Conservation (phyloP, 306 rosid species). For the Rosa lucieae region DNA sequence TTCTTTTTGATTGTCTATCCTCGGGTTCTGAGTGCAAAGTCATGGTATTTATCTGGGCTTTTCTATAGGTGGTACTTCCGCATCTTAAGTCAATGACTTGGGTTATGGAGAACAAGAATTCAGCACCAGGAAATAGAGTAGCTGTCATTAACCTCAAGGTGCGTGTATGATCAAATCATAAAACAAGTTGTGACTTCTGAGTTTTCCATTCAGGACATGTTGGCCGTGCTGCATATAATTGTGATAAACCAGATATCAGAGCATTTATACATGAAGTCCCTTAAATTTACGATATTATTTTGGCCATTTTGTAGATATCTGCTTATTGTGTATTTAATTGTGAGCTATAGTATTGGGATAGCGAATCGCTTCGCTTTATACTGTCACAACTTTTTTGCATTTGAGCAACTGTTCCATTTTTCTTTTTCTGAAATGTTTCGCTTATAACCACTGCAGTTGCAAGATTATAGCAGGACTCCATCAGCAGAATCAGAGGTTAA, state of each 20-base stretch:
- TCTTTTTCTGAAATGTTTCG: conserved; percentile 12
- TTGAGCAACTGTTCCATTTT: neutral
- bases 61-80: conserved; percentile 72
- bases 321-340: neutral
- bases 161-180: conserved; percentile 25
- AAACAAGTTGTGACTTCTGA: conserved; percentile 7
- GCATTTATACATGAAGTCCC: neutral
- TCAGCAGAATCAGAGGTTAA: conserved; percentile 85
- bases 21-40: conserved; percentile 16
- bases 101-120: conserved; percentile 94
- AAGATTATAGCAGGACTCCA: conserved; percentile 68
- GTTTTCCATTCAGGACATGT: neutral
- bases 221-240: neutral
- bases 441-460: conserved; percentile 60
- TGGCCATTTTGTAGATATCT: neutral
- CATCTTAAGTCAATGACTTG: conserved; percentile 94
- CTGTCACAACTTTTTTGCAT: conserved; percentile 20
- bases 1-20: neutral
- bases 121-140: conserved; percentile 69
- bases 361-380: neutral
- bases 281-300: neutral
- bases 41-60: conserved; percentile 31
- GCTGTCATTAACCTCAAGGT: conserved; percentile 92
- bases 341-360: neutral
- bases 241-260: neutral